A percentile compares a stretch with the other conserved stretches of the same genome.
Conservation (phyloP, 495 filamentous ascomycete genomes). For the Aspergillus olivimuriae region DNA sequence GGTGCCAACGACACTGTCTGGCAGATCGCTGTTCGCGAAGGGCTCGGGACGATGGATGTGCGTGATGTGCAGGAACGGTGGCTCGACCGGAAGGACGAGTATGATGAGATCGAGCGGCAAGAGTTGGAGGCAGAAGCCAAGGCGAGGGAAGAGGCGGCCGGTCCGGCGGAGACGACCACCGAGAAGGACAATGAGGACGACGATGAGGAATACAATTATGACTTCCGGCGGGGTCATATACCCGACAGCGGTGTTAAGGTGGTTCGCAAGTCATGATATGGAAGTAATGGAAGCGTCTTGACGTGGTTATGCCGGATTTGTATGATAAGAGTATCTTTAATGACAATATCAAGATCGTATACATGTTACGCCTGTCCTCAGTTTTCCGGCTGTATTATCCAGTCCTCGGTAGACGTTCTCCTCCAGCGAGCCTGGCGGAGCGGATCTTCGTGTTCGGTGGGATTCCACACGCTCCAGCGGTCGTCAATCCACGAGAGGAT, state of each 20-base stretch:
- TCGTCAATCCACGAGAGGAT: too few species aligned
- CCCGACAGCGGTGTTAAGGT: conserved; percentile 44
- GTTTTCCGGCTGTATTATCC: too few species aligned
- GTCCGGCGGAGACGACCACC: conserved; percentile 5
- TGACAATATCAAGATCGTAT: conserved; percentile 11
- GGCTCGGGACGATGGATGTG: conserved; percentile 68
- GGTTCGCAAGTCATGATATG: conserved; percentile 32
- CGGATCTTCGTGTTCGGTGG: too few species aligned
- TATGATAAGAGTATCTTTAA: conserved; percentile 39
- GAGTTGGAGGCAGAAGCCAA: conserved; percentile 59
- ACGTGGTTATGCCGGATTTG: conserved; percentile 10
- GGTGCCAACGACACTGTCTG: conserved; percentile 91
- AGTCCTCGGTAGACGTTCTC: too few species aligned
- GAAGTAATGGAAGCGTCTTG: not conserved
- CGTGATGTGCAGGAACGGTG: conserved; percentile 91
- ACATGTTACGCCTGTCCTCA: too few species aligned
- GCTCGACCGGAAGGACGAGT: conserved; percentile 82
- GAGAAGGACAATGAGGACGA: conserved; percentile 27
- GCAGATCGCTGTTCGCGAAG: conserved; percentile 90
- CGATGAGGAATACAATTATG: conserved; percentile 25
- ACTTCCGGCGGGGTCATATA: conserved; percentile 22
- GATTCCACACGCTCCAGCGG: too few species aligned
- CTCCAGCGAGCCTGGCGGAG: too few species aligned
- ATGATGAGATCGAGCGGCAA: conserved; percentile 71
- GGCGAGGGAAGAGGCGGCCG: conserved; percentile 26